Base-by-base conservation (phyloP, 1,284 basidiomycete species). In the Tilletia walkeri region DNA sequence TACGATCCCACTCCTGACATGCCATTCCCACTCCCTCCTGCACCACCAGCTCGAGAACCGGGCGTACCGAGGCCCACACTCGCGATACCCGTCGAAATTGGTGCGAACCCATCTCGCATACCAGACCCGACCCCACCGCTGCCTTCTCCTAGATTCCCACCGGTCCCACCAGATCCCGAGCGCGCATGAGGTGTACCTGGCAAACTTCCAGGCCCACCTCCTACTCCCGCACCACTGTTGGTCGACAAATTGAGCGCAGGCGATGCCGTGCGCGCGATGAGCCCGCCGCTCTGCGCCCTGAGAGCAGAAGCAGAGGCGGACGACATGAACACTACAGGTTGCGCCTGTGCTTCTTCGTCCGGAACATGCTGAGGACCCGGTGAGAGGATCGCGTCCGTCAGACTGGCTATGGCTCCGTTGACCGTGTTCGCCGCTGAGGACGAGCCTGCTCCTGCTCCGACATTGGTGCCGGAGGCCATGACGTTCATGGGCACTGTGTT, bases 211-310 rank as follows among this genome's bases (percentile, higher is more conserved):
- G 41, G 9, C 6, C 41, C 41, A 45, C 41, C 41, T 14, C 41
- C 41, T 45, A 45, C 41, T 7, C 41, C 41, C 41, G 41, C 41
- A 45, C 14, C 41, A 45, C 41, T 14, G 41, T 14, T 14, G 41
- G 41, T 7, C 41, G 24, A 16, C 50, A 3, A n/a, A 18, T 53
- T 53, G 50, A 53, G 20, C 18, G 50, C 50, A n/a, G 50, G 50
- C 50, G 50, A 53, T 10, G 50, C 50, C 50, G 50, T 53, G 20
- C 50, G 50, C 6, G 50, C 16, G 50, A 53, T 53, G 50, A 53
- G 50, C 16, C 50, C 50, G 16, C 50, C 50, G 10, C 16, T 53
- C 50, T 53, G 50, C 10, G 50, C 50, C 20, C 50, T 10, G 12
- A 53, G n/a, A 6, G 50, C 50, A 7, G 10, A 12, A 6, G 50